These are phyloP conservation scores for Pestalotiopsis fici DNA, from an alignment of 2,329 filamentous ascomycete genomes.

Conservation along the genomic window DNA sequence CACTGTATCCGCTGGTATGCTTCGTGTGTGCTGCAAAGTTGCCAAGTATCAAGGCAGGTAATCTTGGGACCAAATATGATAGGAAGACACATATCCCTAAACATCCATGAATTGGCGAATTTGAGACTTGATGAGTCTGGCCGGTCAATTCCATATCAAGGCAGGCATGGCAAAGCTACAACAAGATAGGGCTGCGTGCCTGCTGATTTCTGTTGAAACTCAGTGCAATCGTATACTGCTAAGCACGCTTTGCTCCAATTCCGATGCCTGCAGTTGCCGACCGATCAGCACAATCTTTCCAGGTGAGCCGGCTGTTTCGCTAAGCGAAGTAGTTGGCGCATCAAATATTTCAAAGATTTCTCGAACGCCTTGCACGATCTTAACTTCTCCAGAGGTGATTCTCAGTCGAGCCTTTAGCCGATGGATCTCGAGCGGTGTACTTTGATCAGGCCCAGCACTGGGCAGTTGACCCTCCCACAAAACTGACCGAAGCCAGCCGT, in stretches of 20 bases:
- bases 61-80: no score
- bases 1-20: no score
- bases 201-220: not conserved
- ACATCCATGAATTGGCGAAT: no score
- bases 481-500: slow-evolving; percentile 79
- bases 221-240: not conserved
- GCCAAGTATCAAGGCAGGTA: no score
- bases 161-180: no score
- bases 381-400: slow-evolving; percentile 63
- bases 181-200: not conserved
- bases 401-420: slow-evolving; percentile 80
- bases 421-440: slow-evolving; percentile 73
- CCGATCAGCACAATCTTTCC: slow-evolving; percentile 69
- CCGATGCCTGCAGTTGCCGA: slow-evolving; percentile 49
- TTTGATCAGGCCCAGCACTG: slow-evolving; percentile 31
- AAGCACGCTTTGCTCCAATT: slow-evolving; percentile 48
- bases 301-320: slow-evolving; percentile 21
- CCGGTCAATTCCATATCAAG: no score
- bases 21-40: no score
- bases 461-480: slow-evolving; percentile 79
- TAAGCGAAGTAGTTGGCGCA: slow-evolving; percentile 26
- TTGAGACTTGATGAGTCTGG: no score
- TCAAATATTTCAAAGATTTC: slow-evolving; percentile 94
- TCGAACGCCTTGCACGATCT: slow-evolving; percentile 87
- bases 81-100: no score